phyloP scores from a whole-genome alignment of 768 basidiomycete genomes.

The Trametes cingulata region DNA sequence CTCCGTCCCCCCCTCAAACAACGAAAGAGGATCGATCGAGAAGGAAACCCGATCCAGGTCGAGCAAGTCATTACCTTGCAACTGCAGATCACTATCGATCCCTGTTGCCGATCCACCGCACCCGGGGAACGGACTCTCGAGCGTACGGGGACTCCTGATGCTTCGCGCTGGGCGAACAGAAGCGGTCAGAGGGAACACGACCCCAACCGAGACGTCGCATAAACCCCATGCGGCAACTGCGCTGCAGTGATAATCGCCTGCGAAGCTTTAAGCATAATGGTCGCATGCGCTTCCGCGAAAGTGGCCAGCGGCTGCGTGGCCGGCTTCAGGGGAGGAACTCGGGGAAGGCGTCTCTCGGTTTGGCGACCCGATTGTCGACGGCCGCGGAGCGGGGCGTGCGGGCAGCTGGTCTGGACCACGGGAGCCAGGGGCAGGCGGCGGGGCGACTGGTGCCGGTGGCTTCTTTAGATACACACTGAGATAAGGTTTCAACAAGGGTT shows the following conservation, averaged over 20 bases:
- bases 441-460: constrained; percentile 3
- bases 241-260: constrained; percentile 8
- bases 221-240: constrained; percentile 8
- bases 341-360: constrained; percentile 7
- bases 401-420: background rate
- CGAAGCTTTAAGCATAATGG: constrained; percentile 21
- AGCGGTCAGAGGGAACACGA: background rate
- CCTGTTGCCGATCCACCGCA: constrained; percentile 6
- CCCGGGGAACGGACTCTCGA: background rate
- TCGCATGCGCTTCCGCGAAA: constrained; percentile 19
- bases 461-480: constrained; percentile 19
- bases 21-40: constrained; percentile 9
- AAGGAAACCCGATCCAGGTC: background rate
- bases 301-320: constrained; percentile 9
- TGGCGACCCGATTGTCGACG: constrained; percentile 1
- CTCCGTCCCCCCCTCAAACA: background rate
- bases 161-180: background rate
- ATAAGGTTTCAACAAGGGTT: constrained; percentile 17
- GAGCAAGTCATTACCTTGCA: background rate
- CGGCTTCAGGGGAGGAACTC: background rate
- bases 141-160: background rate
- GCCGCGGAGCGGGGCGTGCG: background rate
- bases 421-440: background rate
- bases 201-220: constrained; percentile 7
- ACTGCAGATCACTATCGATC: constrained; percentile 10